These are phyloP conservation scores for Metahyphopichia silvanorum DNA, from an alignment of 805 yeast species.

Conservation along the genomic window DNA sequence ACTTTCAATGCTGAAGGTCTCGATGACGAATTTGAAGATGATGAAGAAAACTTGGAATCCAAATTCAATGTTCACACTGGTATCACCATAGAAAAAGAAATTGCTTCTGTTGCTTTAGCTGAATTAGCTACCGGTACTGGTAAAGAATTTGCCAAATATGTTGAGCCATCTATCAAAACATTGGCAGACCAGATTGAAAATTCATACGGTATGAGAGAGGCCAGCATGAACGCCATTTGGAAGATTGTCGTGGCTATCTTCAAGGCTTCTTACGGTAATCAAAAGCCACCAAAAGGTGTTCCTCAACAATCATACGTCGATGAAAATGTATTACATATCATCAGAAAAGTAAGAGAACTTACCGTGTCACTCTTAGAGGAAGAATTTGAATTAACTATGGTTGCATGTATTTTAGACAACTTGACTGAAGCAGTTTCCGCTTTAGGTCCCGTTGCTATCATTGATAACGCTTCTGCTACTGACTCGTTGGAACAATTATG, in stretches of 20 bases:
- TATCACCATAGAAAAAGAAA: conserved; percentile 92
- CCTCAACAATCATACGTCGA: conserved; percentile 61
- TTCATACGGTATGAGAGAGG: conserved; percentile 88
- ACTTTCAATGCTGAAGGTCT: conserved; percentile 53
- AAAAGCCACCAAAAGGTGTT: conserved; percentile 59
- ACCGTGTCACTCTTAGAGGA: conserved; percentile 63
- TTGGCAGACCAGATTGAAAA: conserved; percentile 73
- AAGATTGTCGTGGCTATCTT: conserved; percentile 72
- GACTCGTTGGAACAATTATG: conserved; percentile 62
- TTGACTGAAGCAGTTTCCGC: conserved; percentile 63
- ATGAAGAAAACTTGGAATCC: conserved; percentile 62
- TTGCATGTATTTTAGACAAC: conserved; percentile 72
- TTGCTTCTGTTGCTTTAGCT: conserved; percentile 84
- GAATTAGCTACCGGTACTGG: conserved; percentile 89
- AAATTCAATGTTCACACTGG: conserved; percentile 89
- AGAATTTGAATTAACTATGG: conserved; percentile 83
- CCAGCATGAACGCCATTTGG: conserved; percentile 82
- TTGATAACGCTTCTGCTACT: conserved; percentile 55
- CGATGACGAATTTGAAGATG: conserved; percentile 48
- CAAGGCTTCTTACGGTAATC: conserved; percentile 45
- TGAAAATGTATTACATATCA: conserved; percentile 52
- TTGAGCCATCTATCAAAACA: conserved; percentile 63
- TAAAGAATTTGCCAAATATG: conserved; percentile 71
- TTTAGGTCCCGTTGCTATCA: conserved; percentile 71
- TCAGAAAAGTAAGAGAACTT: conserved; percentile 63